Conservation (phyloP, 257 asterid species). For the Forsythia suspensa region DNA sequence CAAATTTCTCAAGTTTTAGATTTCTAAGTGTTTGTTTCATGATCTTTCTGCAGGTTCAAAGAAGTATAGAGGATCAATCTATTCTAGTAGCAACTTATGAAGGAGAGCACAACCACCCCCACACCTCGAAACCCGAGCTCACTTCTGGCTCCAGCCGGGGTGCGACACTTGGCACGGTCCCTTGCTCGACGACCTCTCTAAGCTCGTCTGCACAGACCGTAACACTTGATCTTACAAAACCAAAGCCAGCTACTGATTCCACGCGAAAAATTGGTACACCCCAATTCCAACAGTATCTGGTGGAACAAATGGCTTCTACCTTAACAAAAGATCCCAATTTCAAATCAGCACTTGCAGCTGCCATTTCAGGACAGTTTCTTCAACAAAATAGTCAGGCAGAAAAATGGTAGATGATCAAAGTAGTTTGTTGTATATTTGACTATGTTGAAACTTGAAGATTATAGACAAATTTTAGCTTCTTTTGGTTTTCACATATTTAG, state of each 20-base stretch:
- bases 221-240: conserved; percentile 1
- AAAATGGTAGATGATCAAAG: neutral
- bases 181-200: neutral
- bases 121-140: conserved; percentile 21
- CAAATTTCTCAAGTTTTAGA: neutral
- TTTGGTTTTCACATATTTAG: too few species aligned
- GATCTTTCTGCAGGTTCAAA: conserved; percentile 22
- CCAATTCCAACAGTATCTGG: conserved; percentile 18
- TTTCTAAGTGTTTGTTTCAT: neutral
- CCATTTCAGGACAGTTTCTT: conserved; percentile 22
- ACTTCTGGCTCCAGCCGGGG: neutral
- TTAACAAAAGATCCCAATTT: conserved; percentile 24
- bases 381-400: conserved; percentile 13
- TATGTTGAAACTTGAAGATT: neutral
- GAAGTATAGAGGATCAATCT: conserved; percentile 69
- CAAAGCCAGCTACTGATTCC: conserved; percentile 9
- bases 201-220: conserved; percentile 2
- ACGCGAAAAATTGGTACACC: neutral
- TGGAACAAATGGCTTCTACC: conserved; percentile 20
- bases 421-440: neutral
- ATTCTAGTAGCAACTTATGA: conserved; percentile 68
- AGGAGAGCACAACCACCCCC: conserved; percentile 78
- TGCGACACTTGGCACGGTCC: neutral
- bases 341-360: conserved; percentile 16
- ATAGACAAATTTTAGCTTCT: neutral